Percentiles rank a stretch among this genome's conserved stretches.
Conservation (phyloP, 106 monocot species). For the Posidonia australis region DNA sequence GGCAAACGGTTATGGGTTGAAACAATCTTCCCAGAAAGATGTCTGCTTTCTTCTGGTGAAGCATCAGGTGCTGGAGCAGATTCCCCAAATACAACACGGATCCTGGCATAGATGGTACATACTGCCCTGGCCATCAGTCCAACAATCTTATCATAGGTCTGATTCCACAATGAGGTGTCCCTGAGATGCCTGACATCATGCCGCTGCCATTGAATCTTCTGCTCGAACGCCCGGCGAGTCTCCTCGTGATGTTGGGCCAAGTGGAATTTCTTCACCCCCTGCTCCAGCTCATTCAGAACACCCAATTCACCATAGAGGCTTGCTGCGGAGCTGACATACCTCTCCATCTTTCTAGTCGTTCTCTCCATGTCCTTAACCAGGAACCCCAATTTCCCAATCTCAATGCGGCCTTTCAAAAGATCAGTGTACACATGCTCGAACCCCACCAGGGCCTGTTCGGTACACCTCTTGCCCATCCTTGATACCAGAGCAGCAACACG, state of each 20-base stretch:
- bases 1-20: background rate
- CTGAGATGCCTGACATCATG: slow-evolving; percentile 54
- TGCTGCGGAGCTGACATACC: slow-evolving; percentile 50
- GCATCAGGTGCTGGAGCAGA: slow-evolving; percentile 8
- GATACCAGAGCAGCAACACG: slow-evolving; percentile 67
- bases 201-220: slow-evolving; percentile 69
- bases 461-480: slow-evolving; percentile 72
- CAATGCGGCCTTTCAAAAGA: slow-evolving; percentile 40
- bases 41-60: slow-evolving; percentile 11
- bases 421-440: slow-evolving; percentile 92
- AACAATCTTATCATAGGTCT: slow-evolving; percentile 54
- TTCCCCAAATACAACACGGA: slow-evolving; percentile 50
- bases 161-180: slow-evolving; percentile 72
- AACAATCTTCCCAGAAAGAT: slow-evolving; percentile 17
- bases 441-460: slow-evolving; percentile 48
- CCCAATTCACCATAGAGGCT: slow-evolving; percentile 64
- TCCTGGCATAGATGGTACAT: slow-evolving; percentile 51
- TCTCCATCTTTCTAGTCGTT: slow-evolving; percentile 58
- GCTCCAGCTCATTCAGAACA: slow-evolving; percentile 62
- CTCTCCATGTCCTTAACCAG: slow-evolving; percentile 31
- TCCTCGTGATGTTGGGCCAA: slow-evolving; percentile 32
- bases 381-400: slow-evolving; percentile 23
- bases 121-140: slow-evolving; percentile 62
- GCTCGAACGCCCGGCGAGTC: slow-evolving; percentile 44
- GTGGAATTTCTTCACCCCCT: slow-evolving; percentile 50